These are phyloP conservation scores for Gossypium mustelinum DNA, from an alignment of 345 rosid species.

Conservation along the genomic window DNA sequence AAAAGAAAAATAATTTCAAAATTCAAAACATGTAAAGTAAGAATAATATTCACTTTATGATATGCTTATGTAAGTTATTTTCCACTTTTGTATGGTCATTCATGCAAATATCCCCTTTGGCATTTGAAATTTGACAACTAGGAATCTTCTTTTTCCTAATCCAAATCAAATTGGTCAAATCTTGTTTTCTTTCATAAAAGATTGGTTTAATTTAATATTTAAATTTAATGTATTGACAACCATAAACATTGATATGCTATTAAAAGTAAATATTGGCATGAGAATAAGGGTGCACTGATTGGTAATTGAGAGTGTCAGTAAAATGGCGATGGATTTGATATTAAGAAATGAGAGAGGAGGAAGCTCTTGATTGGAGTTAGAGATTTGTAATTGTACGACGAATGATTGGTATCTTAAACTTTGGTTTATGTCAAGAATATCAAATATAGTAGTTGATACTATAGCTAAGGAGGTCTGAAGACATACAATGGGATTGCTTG, in stretches of 20 bases:
- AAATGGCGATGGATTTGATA: fast-evolving
- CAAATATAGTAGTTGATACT: no score
- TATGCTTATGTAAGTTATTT: neutral
- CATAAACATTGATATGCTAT: no score
- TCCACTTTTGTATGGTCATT: neutral
- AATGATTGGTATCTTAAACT: no score
- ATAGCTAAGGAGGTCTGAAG: no score
- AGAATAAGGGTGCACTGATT: fast-evolving
- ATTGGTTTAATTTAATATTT: neutral
- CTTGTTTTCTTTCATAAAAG: neutral
- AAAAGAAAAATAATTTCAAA: neutral
- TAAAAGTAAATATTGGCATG: no score
- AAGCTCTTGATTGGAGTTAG: no score
- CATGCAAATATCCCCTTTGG: neutral
- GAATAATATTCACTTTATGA: neutral
- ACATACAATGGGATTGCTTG: no score
- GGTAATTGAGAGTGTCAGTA: no score
- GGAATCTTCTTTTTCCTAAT: neutral
- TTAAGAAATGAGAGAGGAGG: no score
- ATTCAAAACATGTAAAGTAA: no score
- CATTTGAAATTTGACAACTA: neutral
- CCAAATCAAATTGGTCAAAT: neutral
- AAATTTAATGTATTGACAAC: neutral
- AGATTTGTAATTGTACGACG: no score
- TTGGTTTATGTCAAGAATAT: no score